Conservation (phyloP, 2,329 filamentous ascomycete species). For the Stachybotrys echinatus region DNA sequence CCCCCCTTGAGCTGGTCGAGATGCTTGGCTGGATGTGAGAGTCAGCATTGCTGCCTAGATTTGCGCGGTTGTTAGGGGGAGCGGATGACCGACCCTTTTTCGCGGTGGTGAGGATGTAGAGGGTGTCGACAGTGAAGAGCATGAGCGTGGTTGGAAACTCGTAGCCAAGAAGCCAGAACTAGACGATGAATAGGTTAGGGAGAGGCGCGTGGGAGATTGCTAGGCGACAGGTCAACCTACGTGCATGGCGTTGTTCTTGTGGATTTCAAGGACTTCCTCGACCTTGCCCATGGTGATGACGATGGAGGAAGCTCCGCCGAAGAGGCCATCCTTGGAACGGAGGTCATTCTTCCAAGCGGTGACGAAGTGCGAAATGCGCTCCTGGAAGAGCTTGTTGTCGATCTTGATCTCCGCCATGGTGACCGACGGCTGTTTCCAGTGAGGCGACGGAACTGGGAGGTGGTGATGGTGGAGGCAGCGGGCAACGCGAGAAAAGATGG, state of each 20-base stretch:
- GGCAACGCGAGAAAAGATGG: conserved; percentile 32
- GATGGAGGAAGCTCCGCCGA: conserved; percentile 81
- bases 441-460: conserved; percentile 17
- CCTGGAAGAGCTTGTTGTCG: conserved; percentile 89
- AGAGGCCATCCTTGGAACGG: conserved; percentile 77
- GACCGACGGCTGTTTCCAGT: conserved; percentile 24
- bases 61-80: neutral
- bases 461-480: conserved; percentile 13
- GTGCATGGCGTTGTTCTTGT: conserved; percentile 96
- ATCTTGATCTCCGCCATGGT: conserved; percentile 83
- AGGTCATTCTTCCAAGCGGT: conserved; percentile 96
- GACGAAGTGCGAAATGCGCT: conserved; percentile 81
- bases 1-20: conserved; percentile 87
- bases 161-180: conserved; percentile 99
- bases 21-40: conserved; percentile 69
- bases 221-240: conserved; percentile 46
- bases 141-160: conserved; percentile 96
- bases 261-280: conserved; percentile 78
- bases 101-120: conserved; percentile 91
- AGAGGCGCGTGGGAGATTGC: neutral
- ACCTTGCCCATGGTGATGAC: conserved; percentile 92
- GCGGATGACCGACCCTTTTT: conserved; percentile 73
- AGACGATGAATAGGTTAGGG: conserved; percentile 9
- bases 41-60: conserved; percentile 21
- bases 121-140: conserved; percentile 79